Evolutionary conservation across 2,329 filamentous ascomycete genomes (phyloP), one percentile per base, ranked within the genome.

Genomic region (Rutstroemia sydowiana): DNA sequence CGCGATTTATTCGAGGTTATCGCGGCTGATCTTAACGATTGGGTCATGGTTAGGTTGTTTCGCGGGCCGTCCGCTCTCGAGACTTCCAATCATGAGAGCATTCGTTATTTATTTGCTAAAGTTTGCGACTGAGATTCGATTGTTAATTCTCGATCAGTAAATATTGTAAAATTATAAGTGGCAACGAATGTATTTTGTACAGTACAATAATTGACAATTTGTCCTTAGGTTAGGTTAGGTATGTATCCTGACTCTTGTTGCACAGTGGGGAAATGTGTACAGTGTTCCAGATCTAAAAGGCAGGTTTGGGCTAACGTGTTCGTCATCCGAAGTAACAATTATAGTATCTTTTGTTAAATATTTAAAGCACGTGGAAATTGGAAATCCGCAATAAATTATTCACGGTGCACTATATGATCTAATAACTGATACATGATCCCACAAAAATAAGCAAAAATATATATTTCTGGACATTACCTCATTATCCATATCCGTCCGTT

Each of bases 1-100:
- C 48, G 48, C 18, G 48, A 46, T 51, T 51, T 32, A 14, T 46
- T 51, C 42, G 48, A 51, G 32, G 42, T 51, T 46, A 51, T 46
- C 48, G 48, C 48, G 49, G 56, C 54, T 55, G 55, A 48, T 59
- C 57, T 55, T 39, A 49, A 26, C 32, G 45, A 42, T 47, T 52
- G 45, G 46, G 37, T 28, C 42, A 54, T 53, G 37, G 52, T 54
- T 54, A 51, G 43, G 52, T 54, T 54, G 53, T 51, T 56, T 48
- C 55, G 55, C 54, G 55, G 53, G 53, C 57, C 51, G 51, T 52
- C 56, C 59, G 59, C 59, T 54, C 46, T 52, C 21, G 51, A 58
- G 44, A 56, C 54, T 47, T 56, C 41, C 32, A 23, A 47, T 55
- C 59, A 61, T 61, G 57, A 48, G 59, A 57, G 51, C 57, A 57